Percentiles rank a stretch among this genome's conserved stretches.
phyloP scores from a whole-genome alignment of 179 eudicot genomes.

The Heliamphora pulchella region DNA sequence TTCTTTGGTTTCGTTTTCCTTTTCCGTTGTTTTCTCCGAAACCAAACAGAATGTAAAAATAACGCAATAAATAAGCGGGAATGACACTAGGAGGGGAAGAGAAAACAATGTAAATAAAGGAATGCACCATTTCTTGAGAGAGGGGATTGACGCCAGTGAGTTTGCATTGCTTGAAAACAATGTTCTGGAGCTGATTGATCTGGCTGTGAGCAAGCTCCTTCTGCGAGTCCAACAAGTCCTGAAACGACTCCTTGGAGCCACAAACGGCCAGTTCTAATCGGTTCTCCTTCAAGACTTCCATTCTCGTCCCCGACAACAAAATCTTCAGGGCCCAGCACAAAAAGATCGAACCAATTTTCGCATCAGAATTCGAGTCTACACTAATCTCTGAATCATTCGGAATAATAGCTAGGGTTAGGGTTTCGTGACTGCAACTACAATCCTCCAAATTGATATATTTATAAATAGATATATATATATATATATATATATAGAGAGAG shows the following conservation, averaged over 20 bases:
- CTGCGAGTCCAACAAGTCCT: constrained; percentile 53
- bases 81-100: neutral
- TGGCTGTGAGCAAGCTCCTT: constrained; percentile 52
- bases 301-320: constrained; percentile 10
- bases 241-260: constrained; percentile 37
- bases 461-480: too few species aligned
- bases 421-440: constrained; percentile 4
- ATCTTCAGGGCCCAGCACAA: constrained; percentile 1
- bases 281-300: constrained; percentile 41
- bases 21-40: neutral
- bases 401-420: constrained; percentile 4
- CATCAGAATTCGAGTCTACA: constrained; percentile 8
- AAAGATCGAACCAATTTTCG: constrained; percentile 14
- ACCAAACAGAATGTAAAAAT: neutral
- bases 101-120: constrained; percentile 1
- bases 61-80: constrained; percentile 8
- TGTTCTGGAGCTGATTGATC: constrained; percentile 55
- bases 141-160: constrained; percentile 93
- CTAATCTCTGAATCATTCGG: neutral
- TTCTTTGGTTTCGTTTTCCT: too few species aligned
- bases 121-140: constrained; percentile 84
- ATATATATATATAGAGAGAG: neutral
- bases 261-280: constrained; percentile 38
- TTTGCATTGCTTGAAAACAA: constrained; percentile 69
- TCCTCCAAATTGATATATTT: neutral